Conservation (phyloP, 108 stramenopile genomes). For the Nitzschia sp. region DNA sequence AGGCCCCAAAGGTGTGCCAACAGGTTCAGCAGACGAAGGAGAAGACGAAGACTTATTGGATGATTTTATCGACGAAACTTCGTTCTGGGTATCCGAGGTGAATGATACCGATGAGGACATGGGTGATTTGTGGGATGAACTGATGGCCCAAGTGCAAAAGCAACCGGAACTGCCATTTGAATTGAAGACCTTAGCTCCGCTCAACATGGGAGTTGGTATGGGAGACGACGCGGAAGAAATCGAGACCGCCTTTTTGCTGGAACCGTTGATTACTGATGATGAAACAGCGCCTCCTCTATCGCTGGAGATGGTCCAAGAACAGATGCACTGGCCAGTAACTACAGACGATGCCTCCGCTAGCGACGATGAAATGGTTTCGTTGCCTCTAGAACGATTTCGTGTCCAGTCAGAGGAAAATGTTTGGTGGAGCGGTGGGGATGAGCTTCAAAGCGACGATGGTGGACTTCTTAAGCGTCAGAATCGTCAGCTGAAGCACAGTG, state of each 20-base stretch:
- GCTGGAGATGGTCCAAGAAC: neutral
- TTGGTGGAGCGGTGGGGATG: slow-evolving; percentile 2
- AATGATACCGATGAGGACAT: slow-evolving; percentile 16
- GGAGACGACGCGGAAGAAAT: neutral
- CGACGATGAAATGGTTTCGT: slow-evolving; percentile 9
- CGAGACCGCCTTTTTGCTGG: neutral
- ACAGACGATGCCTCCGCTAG: slow-evolving; percentile 10
- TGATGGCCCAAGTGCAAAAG: slow-evolving; percentile 1
- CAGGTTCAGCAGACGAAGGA: neutral
- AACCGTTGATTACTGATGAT: slow-evolving; percentile 1
- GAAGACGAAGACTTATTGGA: slow-evolving; percentile 7
- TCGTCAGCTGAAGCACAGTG: neutral
- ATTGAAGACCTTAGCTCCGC: neutral
- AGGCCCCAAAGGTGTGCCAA: neutral
- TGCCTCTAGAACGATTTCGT: slow-evolving; percentile 9
- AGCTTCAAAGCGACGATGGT: slow-evolving; percentile 1
- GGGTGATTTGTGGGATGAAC: neutral
- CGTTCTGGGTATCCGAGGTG: neutral
- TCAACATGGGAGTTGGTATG: neutral
- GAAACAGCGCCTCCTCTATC: neutral
- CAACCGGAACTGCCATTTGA: neutral
- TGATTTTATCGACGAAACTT: neutral
- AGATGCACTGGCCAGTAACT: neutral
- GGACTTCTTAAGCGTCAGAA: neutral
- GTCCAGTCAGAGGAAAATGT: neutral